These are phyloP conservation scores for Suillus occidentalis DNA, from an alignment of 768 basidiomycete genomes.

Conservation along the genomic window DNA sequence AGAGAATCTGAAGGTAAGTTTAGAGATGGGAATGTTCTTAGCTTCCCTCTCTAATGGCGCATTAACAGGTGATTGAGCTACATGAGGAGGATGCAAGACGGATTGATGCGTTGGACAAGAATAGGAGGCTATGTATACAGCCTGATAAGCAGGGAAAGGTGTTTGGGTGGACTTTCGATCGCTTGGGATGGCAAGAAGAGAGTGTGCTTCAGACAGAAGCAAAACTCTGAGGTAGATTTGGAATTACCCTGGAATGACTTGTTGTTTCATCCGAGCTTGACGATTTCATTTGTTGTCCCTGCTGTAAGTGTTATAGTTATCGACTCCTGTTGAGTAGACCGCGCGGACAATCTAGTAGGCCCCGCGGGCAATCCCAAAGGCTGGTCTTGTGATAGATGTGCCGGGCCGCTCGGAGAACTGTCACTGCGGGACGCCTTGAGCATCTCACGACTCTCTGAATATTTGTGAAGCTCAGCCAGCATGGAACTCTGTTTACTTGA, in stretches of 20 bases:
- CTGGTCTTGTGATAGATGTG: constrained; percentile 1
- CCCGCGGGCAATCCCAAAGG: constrained; percentile 2
- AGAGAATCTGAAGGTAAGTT: constrained; percentile 47
- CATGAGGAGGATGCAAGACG: constrained; percentile 33
- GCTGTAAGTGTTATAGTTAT: not conserved
- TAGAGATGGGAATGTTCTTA: not conserved
- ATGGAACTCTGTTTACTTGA: not conserved
- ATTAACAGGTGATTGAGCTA: constrained; percentile 31
- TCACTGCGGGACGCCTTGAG: not conserved
- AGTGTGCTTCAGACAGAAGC: not conserved
- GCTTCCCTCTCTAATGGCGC: not conserved
- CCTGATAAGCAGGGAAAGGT: constrained; percentile 28
- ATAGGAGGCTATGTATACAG: constrained; percentile 33
- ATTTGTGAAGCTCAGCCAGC: not conserved
- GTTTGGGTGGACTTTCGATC: constrained; percentile 46
- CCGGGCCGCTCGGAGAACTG: not conserved
- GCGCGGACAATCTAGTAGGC: not conserved
- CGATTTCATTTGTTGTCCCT: not conserved
- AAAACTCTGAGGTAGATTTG: constrained; percentile 1
- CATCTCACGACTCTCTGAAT: not conserved
- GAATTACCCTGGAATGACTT: not conserved
- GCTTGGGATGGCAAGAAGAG: constrained; percentile 41
- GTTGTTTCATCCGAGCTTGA: not conserved
- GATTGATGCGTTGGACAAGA: constrained; percentile 34
- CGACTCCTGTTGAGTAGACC: not conserved